phyloP scores from a whole-genome alignment of 768 basidiomycete genomes.

The Suillus hirtellus region DNA sequence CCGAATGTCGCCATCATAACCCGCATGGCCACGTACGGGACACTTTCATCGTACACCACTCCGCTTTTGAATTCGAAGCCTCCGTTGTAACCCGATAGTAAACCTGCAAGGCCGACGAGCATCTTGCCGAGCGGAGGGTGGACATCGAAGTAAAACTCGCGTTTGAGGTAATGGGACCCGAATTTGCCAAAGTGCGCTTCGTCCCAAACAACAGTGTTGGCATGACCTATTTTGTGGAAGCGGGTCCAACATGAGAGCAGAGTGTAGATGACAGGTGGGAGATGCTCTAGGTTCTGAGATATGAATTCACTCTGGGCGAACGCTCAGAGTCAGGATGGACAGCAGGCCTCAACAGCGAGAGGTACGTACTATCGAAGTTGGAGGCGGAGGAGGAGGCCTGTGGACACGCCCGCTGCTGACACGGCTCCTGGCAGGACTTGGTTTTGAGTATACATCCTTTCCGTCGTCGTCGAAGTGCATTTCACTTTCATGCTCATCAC shows the following conservation, averaged over 20 bases:
- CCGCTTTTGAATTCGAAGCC: conserved; percentile 94
- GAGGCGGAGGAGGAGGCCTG: conserved; percentile 63
- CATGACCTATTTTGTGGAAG: conserved; percentile 88
- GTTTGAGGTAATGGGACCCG: conserved; percentile 96
- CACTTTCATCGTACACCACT: conserved; percentile 73
- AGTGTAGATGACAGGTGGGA: conserved; percentile 84
- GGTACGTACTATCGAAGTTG: conserved; percentile 58
- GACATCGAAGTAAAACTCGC: conserved; percentile 99
- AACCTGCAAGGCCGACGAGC: conserved; percentile 92
- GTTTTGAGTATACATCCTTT: conserved; percentile 64
- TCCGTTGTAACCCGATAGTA: conserved; percentile 90
- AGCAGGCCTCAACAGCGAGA: conserved; percentile 1
- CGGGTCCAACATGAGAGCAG: conserved; percentile 94
- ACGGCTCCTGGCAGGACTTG: conserved; percentile 37
- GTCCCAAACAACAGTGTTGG: conserved; percentile 93
- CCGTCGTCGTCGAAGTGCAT: conserved; percentile 58
- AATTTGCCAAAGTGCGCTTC: conserved; percentile 99
- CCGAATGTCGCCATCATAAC: conserved; percentile 94
- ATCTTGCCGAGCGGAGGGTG: conserved; percentile 99
- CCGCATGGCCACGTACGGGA: conserved; percentile 94
- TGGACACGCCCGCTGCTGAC: conserved; percentile 61
- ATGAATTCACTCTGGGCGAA: conserved; percentile 66
- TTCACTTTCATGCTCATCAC: conserved; percentile 27
- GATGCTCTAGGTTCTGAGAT: conserved; percentile 75
- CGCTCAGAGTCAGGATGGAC: conserved; percentile 14